A percentile compares a stretch with the other conserved stretches of the same genome.
phyloP scores from a whole-genome alignment of 2,329 filamentous ascomycete genomes.

The Diaporthe aspalathi region DNA sequence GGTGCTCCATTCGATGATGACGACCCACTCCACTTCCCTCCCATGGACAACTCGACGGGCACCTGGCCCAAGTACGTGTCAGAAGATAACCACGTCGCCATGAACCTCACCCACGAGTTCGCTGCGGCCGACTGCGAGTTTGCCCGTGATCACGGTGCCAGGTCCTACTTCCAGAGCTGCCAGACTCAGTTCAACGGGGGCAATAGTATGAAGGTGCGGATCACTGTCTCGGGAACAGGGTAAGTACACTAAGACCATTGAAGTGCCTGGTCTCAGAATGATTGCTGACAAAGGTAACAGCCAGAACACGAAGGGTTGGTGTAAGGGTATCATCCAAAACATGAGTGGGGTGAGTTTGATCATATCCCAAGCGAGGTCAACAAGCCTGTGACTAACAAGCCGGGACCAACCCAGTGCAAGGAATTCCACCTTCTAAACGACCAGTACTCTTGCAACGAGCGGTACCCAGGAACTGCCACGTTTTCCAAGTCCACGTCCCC shows the following conservation, averaged over 20 bases:
- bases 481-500: not conserved
- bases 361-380: not conserved
- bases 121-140: not conserved
- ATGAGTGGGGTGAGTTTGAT: not conserved
- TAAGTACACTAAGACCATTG: not conserved
- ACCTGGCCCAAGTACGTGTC: not conserved
- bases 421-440: not conserved
- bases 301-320: not conserved
- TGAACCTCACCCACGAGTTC: not conserved
- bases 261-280: fast-evolving
- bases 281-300: not conserved
- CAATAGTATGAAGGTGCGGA: not conserved
- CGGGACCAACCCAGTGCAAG: not conserved
- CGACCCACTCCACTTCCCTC: conserved; percentile 23
- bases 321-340: not conserved
- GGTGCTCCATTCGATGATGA: not conserved
- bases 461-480: not conserved
- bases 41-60: conserved; percentile 10
- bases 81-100: not conserved
- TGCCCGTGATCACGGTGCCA: not conserved
- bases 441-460: not conserved
- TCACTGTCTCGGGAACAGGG: conserved; percentile 19
- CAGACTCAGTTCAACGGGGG: not conserved
- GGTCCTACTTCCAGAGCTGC: not conserved
- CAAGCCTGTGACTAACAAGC: not conserved